A percentile compares a stretch with the other conserved stretches of the same genome.
phyloP scores from a whole-genome alignment of 1,284 basidiomycete genomes.

The Porodaedalea pini region DNA sequence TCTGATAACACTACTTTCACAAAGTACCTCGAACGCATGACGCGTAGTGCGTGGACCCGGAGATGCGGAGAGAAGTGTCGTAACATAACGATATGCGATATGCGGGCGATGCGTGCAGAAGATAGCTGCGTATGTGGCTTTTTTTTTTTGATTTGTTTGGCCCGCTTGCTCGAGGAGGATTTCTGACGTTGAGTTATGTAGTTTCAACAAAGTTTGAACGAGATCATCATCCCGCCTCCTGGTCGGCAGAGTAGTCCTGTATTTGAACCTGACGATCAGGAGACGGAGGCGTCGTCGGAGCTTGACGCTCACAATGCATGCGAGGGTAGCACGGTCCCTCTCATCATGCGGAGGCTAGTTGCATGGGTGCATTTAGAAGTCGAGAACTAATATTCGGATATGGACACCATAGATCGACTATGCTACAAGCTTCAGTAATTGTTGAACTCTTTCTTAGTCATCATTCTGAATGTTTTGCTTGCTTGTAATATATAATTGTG shows the following conservation, averaged over 20 bases:
- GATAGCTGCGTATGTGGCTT: slow-evolving; percentile 44
- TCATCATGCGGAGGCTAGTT: slow-evolving; percentile 17
- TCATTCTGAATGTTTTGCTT: too few relatives aligned
- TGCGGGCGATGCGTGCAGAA: slow-evolving; percentile 46
- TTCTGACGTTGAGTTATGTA: background rate
- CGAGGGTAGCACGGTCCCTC: slow-evolving; percentile 16
- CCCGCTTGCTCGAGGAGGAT: background rate
- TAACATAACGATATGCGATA: slow-evolving; percentile 42
- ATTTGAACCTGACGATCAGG: background rate
- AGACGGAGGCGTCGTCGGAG: background rate
- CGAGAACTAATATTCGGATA: too few relatives aligned
- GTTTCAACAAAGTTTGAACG: slow-evolving; percentile 13
- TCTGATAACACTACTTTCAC: slow-evolving; percentile 46
- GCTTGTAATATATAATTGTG: too few relatives aligned
- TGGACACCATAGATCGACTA: too few relatives aligned
- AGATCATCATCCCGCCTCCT: slow-evolving; percentile 14
- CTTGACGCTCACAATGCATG: slow-evolving; percentile 13
- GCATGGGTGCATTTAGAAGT: background rate
- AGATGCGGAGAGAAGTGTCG: slow-evolving; percentile 44
- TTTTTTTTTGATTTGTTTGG: background rate
- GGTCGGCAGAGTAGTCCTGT: background rate
- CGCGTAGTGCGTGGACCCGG: slow-evolving; percentile 35
- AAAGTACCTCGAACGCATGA: slow-evolving; percentile 41
- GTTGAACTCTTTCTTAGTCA: too few relatives aligned
- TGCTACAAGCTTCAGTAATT: too few relatives aligned